Base-by-base conservation (phyloP, 2,329 filamentous ascomycete species). In the Aspergillus aculeatus region DNA sequence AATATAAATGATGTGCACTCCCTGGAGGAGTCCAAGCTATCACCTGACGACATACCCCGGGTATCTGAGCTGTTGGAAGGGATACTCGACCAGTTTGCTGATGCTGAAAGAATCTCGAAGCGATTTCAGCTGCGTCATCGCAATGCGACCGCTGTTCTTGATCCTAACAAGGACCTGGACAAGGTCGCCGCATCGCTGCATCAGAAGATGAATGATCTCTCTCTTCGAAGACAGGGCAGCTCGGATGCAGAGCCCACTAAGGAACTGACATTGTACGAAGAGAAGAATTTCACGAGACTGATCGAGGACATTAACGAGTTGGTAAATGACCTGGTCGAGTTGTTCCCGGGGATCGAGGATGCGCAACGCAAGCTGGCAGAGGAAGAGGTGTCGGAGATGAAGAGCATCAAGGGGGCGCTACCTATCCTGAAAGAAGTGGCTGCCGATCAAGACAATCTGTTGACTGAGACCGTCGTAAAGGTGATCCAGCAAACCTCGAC, bases 271-370 rank as follows among this genome's bases (percentile, higher is more conserved):
- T 21, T 58, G 12, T 58, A 58, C 19, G 11, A 58, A 14, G 32
- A 50, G 44, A 54, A 50, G 51, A 44, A 49, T 21, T 58, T 58
- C 47, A 50, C 50, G 12, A 50, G 57, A 6, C n/a, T 58, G 23
- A 58, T 58, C 5, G 32, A 58, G 23, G 57, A 58, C 23, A 58
- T 35, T 4, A 23, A n/a, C 21, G 23, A 50, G 29, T 11, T 58
- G 31, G 57, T 58, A 12, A 24, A 54, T 21, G 51, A 49, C 5
- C 48, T 58, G 31, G 24, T 47, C 10, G 32, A 58, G 9, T 47
- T 54, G 10, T 58, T 58, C 23, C 57, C 57, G 0, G 57, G 24
- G 3, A 41, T 49, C 9, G 12, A 58, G 19, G 44, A 50, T 21
- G 50, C 47, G 19, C 50, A 58, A 32, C 50, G 56, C 11, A 41